These are phyloP conservation scores for Clathrospora elynae DNA, from an alignment of 2,329 filamentous ascomycete species.

Conservation along the genomic window DNA sequence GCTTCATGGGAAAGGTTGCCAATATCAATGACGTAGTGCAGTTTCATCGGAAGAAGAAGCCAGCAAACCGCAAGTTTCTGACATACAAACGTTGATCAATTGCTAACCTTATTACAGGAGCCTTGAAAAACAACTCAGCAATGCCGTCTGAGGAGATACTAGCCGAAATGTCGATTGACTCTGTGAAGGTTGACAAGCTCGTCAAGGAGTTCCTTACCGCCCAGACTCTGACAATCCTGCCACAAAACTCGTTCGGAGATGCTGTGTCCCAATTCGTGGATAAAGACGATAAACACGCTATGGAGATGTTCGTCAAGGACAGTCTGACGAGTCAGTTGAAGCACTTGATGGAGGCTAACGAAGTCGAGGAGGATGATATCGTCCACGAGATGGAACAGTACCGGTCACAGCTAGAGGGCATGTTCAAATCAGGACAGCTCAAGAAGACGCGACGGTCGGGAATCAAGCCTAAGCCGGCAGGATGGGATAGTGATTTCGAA, in stretches of 20 bases:
- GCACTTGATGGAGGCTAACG: constrained; percentile 58
- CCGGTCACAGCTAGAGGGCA: constrained; percentile 70
- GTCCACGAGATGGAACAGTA: constrained; percentile 75
- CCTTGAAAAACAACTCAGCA: constrained; percentile 58
- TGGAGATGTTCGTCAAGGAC: constrained; percentile 61
- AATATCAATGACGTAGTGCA: constrained; percentile 94
- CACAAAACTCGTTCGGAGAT: constrained; percentile 89
- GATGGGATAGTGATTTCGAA: constrained; percentile 89
- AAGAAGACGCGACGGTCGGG: constrained; percentile 61
- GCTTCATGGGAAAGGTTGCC: constrained; percentile 87
- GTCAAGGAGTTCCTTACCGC: constrained; percentile 86
- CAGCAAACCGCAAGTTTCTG: constrained; percentile 39
- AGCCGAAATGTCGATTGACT: constrained; percentile 68
- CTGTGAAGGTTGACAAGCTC: constrained; percentile 83
- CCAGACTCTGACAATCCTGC: constrained; percentile 89
- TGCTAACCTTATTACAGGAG: constrained; percentile 39
- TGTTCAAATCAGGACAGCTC: constrained; percentile 69
- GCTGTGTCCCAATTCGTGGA: constrained; percentile 91
- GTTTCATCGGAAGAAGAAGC: constrained; percentile 87
- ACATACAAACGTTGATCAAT: neutral
- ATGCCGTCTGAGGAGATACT: constrained; percentile 69
- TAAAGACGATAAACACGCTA: constrained; percentile 92
- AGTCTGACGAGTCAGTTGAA: constrained; percentile 52
- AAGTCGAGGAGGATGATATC: constrained; percentile 71
- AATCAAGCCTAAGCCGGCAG: constrained; percentile 75